Evolutionary conservation across 306 rosid species (phyloP), one percentile per base, ranked within the genome.

Genomic region (Rosa chinensis): DNA sequence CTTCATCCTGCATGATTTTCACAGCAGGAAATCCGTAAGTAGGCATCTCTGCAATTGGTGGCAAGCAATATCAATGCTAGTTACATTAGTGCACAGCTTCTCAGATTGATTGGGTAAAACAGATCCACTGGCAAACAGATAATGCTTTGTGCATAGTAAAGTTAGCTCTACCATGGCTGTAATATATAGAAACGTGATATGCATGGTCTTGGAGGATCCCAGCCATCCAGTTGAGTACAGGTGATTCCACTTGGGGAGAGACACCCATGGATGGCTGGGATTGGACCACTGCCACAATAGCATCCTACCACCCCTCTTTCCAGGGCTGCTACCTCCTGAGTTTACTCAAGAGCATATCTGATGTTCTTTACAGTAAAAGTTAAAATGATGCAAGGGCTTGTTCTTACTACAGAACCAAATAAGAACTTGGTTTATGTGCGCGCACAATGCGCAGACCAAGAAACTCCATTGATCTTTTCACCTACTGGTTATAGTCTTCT

Each of bases 1-100:
- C 82, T 83, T 68, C 97, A 92, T 91, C 92, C 99, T 95, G 56
- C 76, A 88, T 61, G 59, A 48, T 80, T 73, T 78, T 69, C 73
- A 78, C 1, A 78, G 76, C 50, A 82, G 78, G 64, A 75, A 71
- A 40, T 64, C 42, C 25, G 17, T 72, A 37, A 79, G 82, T 4
- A 53, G 7, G 17, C 63, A 23, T 13, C 56, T 42, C 16, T 14
- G 39, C 21, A 73, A 50, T 17, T 73, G n/a, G 13, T n/a, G 23
- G 16, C 66, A 73, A 20, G 69, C 55, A n/a, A 74, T 56, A 74
- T 23, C 21, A 2, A 35, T 23, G 44, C 68, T 2, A 6, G 35
- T 16, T 5, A 55, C 40, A 56, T 37, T 17, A 10, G 25, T 37
- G 71, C 48, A 66, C 16, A 6, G 18, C 50, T 18, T 74, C 49